phyloP scores from a whole-genome alignment of 1,284 basidiomycete genomes.

The Ustilago esculenta region DNA sequence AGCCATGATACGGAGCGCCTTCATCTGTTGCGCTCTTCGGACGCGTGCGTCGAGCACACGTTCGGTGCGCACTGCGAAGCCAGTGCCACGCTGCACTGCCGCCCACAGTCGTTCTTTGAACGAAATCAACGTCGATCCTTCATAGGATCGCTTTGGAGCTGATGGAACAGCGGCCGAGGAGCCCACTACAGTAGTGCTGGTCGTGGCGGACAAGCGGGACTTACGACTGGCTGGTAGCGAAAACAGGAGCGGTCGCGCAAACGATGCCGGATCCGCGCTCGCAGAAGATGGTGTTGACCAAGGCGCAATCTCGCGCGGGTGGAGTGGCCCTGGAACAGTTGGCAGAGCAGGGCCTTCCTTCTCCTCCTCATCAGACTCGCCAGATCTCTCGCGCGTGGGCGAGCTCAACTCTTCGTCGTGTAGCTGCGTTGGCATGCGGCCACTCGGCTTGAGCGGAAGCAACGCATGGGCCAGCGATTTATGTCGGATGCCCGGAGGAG shows the following conservation, averaged over 20 bases:
- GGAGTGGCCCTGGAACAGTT: slow-evolving; percentile 3
- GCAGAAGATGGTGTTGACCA: slow-evolving; percentile 14
- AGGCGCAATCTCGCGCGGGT: slow-evolving; percentile 27
- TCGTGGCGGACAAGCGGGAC: slow-evolving; percentile 24
- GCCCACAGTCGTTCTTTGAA: slow-evolving; percentile 23
- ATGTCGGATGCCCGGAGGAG: slow-evolving; percentile 9
- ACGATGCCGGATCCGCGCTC: slow-evolving; percentile 4
- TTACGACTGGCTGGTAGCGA: slow-evolving; percentile 13
- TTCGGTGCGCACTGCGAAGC: slow-evolving; percentile 50
- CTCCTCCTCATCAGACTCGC: slow-evolving; percentile 8
- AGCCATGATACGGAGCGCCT: slow-evolving; percentile 42
- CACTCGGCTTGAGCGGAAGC: slow-evolving; percentile 17
- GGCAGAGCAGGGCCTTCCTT: slow-evolving; percentile 7
- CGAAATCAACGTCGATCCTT: not conserved
- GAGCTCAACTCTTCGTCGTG: slow-evolving; percentile 3
- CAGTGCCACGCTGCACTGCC: slow-evolving; percentile 38
- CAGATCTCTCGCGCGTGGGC: slow-evolving; percentile 1
- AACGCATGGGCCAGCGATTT: slow-evolving; percentile 18
- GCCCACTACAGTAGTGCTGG: slow-evolving; percentile 20
- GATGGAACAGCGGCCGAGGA: not conserved
- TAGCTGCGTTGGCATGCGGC: slow-evolving; percentile 16
- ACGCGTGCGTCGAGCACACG: slow-evolving; percentile 47
- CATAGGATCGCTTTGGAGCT: slow-evolving; percentile 19
- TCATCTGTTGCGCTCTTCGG: slow-evolving; percentile 44
- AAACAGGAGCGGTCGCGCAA: slow-evolving; percentile 23